Evolutionary conservation across 306 rosid genomes (phyloP), one percentile per base, ranked within the genome.

Genomic region (Luffa acutangula): DNA sequence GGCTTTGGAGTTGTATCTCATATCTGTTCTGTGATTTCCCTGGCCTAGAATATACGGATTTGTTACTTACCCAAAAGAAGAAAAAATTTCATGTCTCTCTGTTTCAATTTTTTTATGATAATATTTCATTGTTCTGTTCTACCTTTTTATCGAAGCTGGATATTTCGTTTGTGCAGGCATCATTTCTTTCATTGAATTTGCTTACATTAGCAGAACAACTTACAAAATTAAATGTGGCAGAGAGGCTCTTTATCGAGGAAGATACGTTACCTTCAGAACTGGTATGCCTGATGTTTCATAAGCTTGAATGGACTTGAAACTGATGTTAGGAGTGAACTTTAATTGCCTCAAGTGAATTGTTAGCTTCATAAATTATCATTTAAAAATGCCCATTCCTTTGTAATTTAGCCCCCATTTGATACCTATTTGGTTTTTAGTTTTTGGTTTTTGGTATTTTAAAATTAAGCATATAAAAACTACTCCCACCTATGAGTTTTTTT

Each of bases 131-230:
- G 57, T 67, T 66, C 25, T 41, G 39, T 75, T 78, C 42, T 58
- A 64, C 67, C 57, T 58, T 60, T 79, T 75, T 21, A 63, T 43
- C 20, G 54, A 15, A 46, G 14, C 67, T 83, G 80, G 20, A 25
- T 25, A 25, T 25, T 67, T 53, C 83, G 79, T 66, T 72, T 36
- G 69, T 81, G 82, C 89, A 91, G 98, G 94, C 90, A 48, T 80
- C 96, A 15, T 89, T 92, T 83, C 90, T 89, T 39, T 92, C 94
- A 74, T 81, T 94, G 89, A 92, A 92, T 86, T 86, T 94, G 92
- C 85, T 84, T 56, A 88, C 88, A 65, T 81, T 92, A 34, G 97
- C 93, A 21, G 96, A 92, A 77, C 89, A 71, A 79, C 89, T 94
- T 77, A 85, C 75, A 48, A 90, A 89, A 82, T 80, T 90, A 37